Evolutionary conservation across 2,329 filamentous ascomycete genomes (phyloP), one percentile per base, ranked within the genome.

Genomic region (Claviceps sp.): DNA sequence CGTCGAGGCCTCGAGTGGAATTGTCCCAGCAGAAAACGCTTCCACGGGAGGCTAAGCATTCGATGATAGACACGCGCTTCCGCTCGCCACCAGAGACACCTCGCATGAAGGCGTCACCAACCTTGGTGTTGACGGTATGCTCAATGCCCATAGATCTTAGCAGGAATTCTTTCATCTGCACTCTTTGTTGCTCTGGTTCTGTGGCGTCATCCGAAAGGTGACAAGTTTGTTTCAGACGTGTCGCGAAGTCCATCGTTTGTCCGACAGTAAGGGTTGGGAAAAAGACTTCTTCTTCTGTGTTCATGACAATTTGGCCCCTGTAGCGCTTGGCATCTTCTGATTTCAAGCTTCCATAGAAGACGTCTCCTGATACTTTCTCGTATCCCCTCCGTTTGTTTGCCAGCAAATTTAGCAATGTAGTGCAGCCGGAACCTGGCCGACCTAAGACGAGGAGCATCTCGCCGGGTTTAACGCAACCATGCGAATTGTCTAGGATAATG

Each of bases 371-470:
- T 2, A 86, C 73, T 2, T 69, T 70, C 42, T 74, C 70, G 57
- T 77, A 86, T 3, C 82, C 82, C 5, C 65, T 66, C 39, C 82
- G 69, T 51, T 78, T 74, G 59, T 88, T 88, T 49, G 82, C 73
- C 5, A 88, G 71, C 58, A 85, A 72, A 59, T 85, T 88, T 45
- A 89, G 70, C 16, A 88, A 71, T 0, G 83, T 85, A 0, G 83
- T 86, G 62, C 85, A 88, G 37, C 83, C 83, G 2, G 80, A 74
- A 0, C 83, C 84, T 0, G 84, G 83, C 1, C 82, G 73, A 3
- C 84, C 84, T 0, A 87, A 70, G 0, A 87, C 82, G 0, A 86
- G 68, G 1, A 86, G 66, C 83, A 86, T 85, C 64, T 86, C 82
- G 20, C 83, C 85, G 0, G 83, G 83, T 62, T 82, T 82, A 49